Percentiles rank a stretch among this genome's conserved stretches.
Conservation (phyloP, 768 basidiomycete species). For the Phylloporus sp. region DNA sequence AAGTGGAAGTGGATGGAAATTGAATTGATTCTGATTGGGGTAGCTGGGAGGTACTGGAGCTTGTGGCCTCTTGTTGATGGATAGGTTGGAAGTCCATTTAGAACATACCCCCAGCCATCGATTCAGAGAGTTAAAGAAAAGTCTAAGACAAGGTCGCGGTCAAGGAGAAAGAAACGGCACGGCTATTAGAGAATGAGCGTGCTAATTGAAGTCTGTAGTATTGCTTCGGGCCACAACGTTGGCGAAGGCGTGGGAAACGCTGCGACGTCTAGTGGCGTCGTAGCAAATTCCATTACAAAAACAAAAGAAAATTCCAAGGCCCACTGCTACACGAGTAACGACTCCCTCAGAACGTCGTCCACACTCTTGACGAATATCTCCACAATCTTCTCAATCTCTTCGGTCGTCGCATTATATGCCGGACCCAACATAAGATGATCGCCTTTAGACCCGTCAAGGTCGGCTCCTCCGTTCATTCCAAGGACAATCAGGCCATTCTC, state of each 20-base stretch:
- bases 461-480: conserved; percentile 68
- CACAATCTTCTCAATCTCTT: conserved; percentile 66
- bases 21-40: conserved; percentile 35
- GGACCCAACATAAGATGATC: conserved; percentile 73
- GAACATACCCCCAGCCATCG: conserved; percentile 85
- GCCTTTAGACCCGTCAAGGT: conserved; percentile 65
- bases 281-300: background rate
- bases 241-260: conserved; percentile 30
- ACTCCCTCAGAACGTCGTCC: conserved; percentile 54
- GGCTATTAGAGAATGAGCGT: conserved; percentile 13
- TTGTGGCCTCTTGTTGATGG: conserved; percentile 66
- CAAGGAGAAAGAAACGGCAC: conserved; percentile 22
- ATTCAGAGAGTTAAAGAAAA: conserved; percentile 32
- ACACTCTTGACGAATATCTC: conserved; percentile 60
- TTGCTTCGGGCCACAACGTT: conserved; percentile 19
- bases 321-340: conserved; percentile 8
- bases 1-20: conserved; percentile 34
- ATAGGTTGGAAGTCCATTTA: conserved; percentile 88
- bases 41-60: conserved; percentile 47
- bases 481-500: conserved; percentile 65
- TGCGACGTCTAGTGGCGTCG: conserved; percentile 7
- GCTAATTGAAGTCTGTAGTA: conserved; percentile 26
- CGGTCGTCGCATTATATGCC: conserved; percentile 69
- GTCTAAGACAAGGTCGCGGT: conserved; percentile 24
- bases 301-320: background rate